Percentiles rank a stretch among this genome's conserved stretches.
These are phyloP conservation scores for Pseudognaphalium luteoalbum DNA, from an alignment of 129 eudicot genomes.

Conservation along the genomic window DNA sequence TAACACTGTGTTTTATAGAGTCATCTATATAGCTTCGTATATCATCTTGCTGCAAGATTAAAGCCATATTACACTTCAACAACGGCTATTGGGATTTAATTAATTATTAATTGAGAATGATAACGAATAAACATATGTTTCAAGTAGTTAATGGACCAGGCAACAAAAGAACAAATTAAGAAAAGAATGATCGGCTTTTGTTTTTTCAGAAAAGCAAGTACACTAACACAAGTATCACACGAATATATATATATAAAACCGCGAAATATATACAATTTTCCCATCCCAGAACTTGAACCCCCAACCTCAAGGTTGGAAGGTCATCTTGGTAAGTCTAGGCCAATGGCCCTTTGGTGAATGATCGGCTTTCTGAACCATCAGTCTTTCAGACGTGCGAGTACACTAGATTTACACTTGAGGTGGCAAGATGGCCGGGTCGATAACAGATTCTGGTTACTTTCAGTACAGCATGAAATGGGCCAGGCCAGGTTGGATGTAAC, in stretches of 20 bases:
- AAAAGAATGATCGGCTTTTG: constrained; percentile 6
- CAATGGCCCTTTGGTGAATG: too few species aligned
- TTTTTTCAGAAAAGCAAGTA: too few species aligned
- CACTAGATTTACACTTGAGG: too few species aligned
- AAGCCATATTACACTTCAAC: constrained; percentile 16
- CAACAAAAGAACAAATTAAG: background rate
- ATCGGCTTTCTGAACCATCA: background rate
- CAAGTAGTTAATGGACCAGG: constrained; percentile 5
- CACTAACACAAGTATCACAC: too few species aligned
- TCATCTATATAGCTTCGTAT: constrained; percentile 83
- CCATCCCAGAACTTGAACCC: too few species aligned
- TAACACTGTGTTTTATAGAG: constrained; percentile 75
- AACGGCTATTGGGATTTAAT: background rate
- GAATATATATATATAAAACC: too few species aligned
- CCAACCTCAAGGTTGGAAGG: too few species aligned
- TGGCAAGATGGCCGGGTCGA: too few species aligned
- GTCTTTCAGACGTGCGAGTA: background rate
- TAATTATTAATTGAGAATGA: background rate
- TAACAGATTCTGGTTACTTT: background rate
- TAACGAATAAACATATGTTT: background rate
- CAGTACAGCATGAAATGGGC: background rate
- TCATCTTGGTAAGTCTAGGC: too few species aligned
- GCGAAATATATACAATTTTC: too few species aligned
- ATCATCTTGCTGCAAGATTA: constrained; percentile 86
- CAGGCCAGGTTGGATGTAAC: background rate